These are phyloP conservation scores for Silene vulgaris DNA, from an alignment of 179 eudicot genomes.

Conservation along the genomic window DNA sequence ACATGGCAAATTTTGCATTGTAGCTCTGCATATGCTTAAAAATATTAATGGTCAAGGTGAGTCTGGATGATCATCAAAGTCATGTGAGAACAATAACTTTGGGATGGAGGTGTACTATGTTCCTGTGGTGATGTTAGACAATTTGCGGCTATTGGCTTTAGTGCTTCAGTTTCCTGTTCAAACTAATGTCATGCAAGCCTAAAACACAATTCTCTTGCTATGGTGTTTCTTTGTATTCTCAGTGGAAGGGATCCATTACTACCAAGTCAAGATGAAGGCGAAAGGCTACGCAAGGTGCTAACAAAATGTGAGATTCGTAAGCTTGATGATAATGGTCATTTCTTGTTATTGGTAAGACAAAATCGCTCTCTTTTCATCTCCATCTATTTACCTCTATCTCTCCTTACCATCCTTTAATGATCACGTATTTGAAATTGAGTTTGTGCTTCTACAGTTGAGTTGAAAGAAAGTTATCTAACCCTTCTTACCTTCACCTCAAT, in stretches of 20 bases:
- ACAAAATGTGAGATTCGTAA: slow-evolving; percentile 58
- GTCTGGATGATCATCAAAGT: too few relatives aligned
- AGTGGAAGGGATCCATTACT: slow-evolving; percentile 66
- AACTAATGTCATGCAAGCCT: background rate
- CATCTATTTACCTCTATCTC: slow-evolving; percentile 1
- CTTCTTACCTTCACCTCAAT: background rate
- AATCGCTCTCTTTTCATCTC: slow-evolving; percentile 17
- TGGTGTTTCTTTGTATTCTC: slow-evolving; percentile 13
- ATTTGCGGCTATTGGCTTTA: background rate
- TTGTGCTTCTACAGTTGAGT: background rate
- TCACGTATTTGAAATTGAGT: background rate
- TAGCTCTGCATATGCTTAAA: too few relatives aligned
- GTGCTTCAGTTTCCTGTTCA: background rate
- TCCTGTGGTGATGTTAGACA: background rate
- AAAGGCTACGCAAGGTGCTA: slow-evolving; percentile 49
- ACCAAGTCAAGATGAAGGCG: slow-evolving; percentile 69
- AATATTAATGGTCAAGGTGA: too few relatives aligned
- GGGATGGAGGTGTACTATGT: background rate
- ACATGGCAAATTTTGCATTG: too few relatives aligned
- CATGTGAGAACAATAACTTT: too few relatives aligned
- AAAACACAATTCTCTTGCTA: background rate
- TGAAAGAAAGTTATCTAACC: background rate
- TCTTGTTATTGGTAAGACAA: slow-evolving; percentile 59
- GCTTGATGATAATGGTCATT: slow-evolving; percentile 57
- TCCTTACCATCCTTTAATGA: background rate